Percentiles rank a stretch among this genome's conserved stretches.
These are phyloP conservation scores for Gautieria morchelliformis DNA, from an alignment of 768 basidiomycete genomes.

Conservation along the genomic window DNA sequence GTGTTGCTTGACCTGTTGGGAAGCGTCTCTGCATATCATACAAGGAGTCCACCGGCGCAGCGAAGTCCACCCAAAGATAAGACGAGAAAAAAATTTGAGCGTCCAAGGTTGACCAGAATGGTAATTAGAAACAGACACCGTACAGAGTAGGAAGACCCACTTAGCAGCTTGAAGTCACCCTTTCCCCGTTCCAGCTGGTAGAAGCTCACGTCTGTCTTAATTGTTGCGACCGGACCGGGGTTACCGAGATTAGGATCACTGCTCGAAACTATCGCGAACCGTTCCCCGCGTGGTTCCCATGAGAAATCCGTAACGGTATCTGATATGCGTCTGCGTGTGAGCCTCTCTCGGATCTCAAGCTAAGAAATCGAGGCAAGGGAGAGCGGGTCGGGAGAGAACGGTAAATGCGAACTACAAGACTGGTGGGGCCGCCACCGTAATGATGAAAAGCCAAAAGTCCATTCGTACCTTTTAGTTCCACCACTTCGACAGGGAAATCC, in stretches of 20 bases:
- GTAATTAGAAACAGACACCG: background rate
- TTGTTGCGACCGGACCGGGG: slow-evolving; percentile 81
- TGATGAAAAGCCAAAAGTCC: background rate
- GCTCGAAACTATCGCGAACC: slow-evolving; percentile 92
- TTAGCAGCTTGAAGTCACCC: slow-evolving; percentile 88
- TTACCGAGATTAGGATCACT: slow-evolving; percentile 90
- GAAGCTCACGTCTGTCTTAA: slow-evolving; percentile 94
- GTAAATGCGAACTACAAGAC: background rate
- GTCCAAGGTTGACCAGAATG: slow-evolving; percentile 15
- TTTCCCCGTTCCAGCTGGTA: slow-evolving; percentile 89
- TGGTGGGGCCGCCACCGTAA: background rate
- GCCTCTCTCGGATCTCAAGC: slow-evolving; percentile 3
- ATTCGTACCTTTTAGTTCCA: slow-evolving; percentile 82
- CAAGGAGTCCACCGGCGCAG: background rate
- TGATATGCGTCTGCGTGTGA: slow-evolving; percentile 20
- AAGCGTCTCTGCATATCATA: slow-evolving; percentile 46
- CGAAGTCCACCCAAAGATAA: slow-evolving; percentile 1
- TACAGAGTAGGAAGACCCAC: slow-evolving; percentile 29
- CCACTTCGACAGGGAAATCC: slow-evolving; percentile 93
- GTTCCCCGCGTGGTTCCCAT: slow-evolving; percentile 97
- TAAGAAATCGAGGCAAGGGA: background rate
- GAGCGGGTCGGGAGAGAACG: background rate
- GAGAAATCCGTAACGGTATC: slow-evolving; percentile 94
- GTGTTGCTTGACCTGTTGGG: slow-evolving; percentile 83
- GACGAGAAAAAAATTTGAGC: slow-evolving; percentile 1